Percentiles rank a stretch among this genome's conserved stretches.
phyloP scores from a whole-genome alignment of 176 grass and related monocot species.

The Oryza meyeriana region DNA sequence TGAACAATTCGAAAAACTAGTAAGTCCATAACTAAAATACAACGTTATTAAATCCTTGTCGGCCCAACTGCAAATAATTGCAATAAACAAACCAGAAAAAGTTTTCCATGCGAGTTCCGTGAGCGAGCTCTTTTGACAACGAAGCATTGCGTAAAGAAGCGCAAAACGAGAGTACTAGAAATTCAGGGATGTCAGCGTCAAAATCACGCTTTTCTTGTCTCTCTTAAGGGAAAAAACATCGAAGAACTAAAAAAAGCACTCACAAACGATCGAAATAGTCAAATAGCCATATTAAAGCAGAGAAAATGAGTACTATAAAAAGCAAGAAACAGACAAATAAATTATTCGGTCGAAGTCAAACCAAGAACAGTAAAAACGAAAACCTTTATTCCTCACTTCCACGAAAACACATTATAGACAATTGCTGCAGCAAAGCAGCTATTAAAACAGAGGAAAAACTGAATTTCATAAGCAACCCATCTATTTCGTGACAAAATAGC shows the following conservation, averaged over 20 bases:
- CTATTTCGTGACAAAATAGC: background rate
- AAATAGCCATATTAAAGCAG: conserved; percentile 3
- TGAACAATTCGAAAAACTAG: background rate
- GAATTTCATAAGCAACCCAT: background rate
- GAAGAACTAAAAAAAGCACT: background rate
- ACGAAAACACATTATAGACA: background rate
- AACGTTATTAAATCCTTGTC: background rate
- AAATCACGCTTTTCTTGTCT: conserved; percentile 39
- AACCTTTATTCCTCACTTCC: background rate
- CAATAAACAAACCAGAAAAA: conserved; percentile 4
- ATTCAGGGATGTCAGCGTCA: conserved; percentile 36
- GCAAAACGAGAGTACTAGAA: conserved; percentile 11
- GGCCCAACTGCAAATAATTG: background rate
- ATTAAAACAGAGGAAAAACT: background rate
- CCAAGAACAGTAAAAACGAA: background rate
- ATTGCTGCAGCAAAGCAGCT: background rate
- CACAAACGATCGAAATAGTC: background rate
- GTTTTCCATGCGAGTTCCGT: conserved; percentile 24
- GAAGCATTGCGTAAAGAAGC: conserved; percentile 32
- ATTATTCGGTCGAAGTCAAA: conserved; percentile 38
- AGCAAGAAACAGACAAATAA: conserved; percentile 4
- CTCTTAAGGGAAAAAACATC: conserved; percentile 5
- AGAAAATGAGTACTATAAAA: background rate
- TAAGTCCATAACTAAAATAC: background rate
- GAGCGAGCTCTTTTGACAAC: conserved; percentile 27